These are phyloP conservation scores for Penicillium lividum DNA, from an alignment of 495 filamentous ascomycete genomes.

Conservation along the genomic window DNA sequence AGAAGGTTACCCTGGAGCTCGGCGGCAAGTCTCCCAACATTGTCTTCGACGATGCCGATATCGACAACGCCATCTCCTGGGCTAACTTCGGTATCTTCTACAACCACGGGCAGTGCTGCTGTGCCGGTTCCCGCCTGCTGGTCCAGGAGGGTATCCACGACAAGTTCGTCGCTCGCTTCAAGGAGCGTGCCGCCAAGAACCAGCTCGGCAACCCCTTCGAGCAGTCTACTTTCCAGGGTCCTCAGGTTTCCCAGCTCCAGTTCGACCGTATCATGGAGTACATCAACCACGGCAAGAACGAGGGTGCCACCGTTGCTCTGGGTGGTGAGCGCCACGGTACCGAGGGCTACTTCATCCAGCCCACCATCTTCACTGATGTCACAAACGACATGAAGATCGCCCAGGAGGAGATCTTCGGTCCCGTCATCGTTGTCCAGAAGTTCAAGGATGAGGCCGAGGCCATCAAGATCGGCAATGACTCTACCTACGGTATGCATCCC, in stretches of 20 bases:
- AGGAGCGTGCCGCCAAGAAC: constrained; percentile 79
- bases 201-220: constrained; percentile 91
- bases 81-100: constrained; percentile 99
- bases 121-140: constrained; percentile 92
- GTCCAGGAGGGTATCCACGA: constrained; percentile 97
- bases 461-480: constrained; percentile 78
- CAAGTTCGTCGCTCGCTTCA: constrained; percentile 87
- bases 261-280: constrained; percentile 98
- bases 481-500: constrained; percentile 58
- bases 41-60: constrained; percentile 92
- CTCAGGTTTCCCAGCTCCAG: constrained; percentile 92
- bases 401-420: constrained; percentile 98
- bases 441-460: constrained; percentile 88
- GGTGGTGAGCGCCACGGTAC: constrained; percentile 88
- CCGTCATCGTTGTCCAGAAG: constrained; percentile 90
- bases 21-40: constrained; percentile 99
- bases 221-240: constrained; percentile 90
- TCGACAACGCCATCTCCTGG: constrained; percentile 95
- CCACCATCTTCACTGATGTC: constrained; percentile 94
- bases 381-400: constrained; percentile 94
- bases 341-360: constrained; percentile 96
- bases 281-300: constrained; percentile 86
- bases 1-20: constrained; percentile 99
- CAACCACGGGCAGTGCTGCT: constrained; percentile 99
- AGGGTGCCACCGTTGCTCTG: constrained; percentile 78